Evolutionary conservation across 495 filamentous ascomycete species (phyloP).

Genomic region (Neurospora tetrasperma): DNA sequence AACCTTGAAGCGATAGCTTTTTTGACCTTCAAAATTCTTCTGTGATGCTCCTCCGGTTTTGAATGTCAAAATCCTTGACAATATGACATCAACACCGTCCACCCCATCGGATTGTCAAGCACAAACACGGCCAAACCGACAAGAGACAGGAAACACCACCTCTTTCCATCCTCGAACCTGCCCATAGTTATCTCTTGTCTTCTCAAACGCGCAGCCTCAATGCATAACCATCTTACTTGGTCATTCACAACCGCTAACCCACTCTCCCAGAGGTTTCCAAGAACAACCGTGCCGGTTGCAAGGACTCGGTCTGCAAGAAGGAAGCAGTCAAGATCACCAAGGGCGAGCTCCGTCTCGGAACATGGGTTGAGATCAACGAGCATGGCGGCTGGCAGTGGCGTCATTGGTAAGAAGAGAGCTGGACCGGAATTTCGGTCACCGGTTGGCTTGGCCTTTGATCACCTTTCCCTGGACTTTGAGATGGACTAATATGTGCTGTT

Average conservation of each 20-base stretch:
- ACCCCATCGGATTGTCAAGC: background rate
- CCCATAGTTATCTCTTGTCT: background rate
- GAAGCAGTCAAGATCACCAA: conserved; percentile 58
- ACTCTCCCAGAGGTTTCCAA: conserved; percentile 45
- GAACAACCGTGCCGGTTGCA: conserved; percentile 55
- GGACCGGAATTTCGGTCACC: background rate
- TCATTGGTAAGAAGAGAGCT: conserved; percentile 55
- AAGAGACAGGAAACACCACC: background rate
- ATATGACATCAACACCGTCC: background rate
- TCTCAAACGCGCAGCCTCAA: background rate
- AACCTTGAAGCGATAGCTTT: no score
- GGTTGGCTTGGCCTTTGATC: background rate
- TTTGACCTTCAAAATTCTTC: no score
- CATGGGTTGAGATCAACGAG: conserved; percentile 46
- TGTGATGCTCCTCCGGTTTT: background rate
- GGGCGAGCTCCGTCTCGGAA: conserved; percentile 61
- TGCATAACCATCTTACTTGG: background rate
- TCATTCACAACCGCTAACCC: conserved; percentile 6
- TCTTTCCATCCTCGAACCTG: background rate
- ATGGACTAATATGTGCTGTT: background rate
- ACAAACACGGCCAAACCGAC: background rate
- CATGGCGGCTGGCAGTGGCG: conserved; percentile 51
- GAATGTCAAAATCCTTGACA: background rate
- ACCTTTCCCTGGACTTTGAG: conserved; percentile 4
- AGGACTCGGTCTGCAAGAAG: conserved; percentile 57